phyloP scores from a whole-genome alignment of 805 yeast species.

The Cyberlindnera mycetangii region DNA sequence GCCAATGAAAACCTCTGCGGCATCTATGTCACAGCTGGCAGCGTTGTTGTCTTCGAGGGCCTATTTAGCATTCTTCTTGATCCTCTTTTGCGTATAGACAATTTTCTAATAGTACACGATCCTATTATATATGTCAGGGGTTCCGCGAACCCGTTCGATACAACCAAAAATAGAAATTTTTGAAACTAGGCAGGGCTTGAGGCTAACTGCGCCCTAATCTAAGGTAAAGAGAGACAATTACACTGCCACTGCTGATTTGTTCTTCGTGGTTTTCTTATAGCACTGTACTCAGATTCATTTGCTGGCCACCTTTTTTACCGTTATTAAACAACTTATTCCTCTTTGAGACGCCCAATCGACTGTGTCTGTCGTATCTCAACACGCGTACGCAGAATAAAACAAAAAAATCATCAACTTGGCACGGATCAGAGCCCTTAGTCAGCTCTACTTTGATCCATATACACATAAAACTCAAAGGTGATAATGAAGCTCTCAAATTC shows the following conservation, averaged over 20 bases:
- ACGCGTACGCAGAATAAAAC: background rate
- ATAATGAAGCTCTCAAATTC: background rate
- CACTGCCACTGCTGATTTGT: too few species aligned
- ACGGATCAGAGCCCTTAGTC: background rate
- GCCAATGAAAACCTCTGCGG: background rate
- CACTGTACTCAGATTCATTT: too few species aligned
- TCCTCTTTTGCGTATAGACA: background rate
- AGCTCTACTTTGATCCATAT: background rate
- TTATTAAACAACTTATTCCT: too few species aligned
- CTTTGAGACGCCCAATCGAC: background rate
- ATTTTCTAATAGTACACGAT: too few species aligned
- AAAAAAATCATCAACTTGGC: background rate
- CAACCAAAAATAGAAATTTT: background rate
- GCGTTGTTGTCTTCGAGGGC: background rate
- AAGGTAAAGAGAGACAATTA: too few species aligned
- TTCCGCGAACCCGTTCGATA: slow-evolving; percentile 1
- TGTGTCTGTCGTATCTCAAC: background rate
- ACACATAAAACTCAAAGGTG: background rate
- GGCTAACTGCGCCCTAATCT: background rate
- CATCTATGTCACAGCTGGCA: background rate
- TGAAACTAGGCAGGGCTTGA: background rate
- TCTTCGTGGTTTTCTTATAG: too few species aligned
- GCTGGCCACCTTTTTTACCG: background rate
- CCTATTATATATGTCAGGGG: background rate
- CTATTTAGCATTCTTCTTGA: background rate